Conservation (phyloP, 2,329 filamentous ascomycete species). For the Fusarium nurragi region DNA sequence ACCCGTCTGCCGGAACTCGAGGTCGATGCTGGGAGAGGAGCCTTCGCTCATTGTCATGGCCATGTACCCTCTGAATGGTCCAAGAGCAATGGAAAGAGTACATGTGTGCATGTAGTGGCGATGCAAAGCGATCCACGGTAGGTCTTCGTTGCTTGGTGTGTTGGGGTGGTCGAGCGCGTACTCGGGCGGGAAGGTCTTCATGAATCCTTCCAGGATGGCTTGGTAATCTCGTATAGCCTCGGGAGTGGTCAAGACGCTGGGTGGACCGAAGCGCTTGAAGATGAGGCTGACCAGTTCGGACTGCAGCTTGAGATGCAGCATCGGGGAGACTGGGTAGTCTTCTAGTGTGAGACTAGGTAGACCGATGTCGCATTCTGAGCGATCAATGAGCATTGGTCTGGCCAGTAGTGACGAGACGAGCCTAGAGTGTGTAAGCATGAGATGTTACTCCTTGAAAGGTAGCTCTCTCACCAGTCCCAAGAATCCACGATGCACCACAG, state of each 20-base stretch:
- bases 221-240: conserved; percentile 13
- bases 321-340: conserved; percentile 19
- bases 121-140: conserved; percentile 20
- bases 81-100: conserved; percentile 12
- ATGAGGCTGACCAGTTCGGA: conserved; percentile 20
- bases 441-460: fast-evolving
- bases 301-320: conserved; percentile 25
- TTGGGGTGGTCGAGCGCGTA: conserved; percentile 22
- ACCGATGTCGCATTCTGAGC: conserved; percentile 17
- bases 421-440: neutral
- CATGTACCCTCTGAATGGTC: conserved; percentile 18
- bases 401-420: conserved; percentile 10
- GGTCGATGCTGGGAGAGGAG: neutral
- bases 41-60: conserved; percentile 9
- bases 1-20: conserved; percentile 9
- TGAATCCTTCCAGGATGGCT: conserved; percentile 7
- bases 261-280: conserved; percentile 15
- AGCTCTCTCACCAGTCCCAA: conserved; percentile 8
- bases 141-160: neutral
- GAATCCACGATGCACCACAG: conserved; percentile 25
- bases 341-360: conserved; percentile 10
- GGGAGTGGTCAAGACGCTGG: conserved; percentile 1
- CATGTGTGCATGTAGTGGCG: conserved; percentile 27
- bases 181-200: conserved; percentile 14
- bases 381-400: conserved; percentile 24